Conservation (phyloP, 1,284 basidiomycete genomes). For the Leccinum holopus region DNA sequence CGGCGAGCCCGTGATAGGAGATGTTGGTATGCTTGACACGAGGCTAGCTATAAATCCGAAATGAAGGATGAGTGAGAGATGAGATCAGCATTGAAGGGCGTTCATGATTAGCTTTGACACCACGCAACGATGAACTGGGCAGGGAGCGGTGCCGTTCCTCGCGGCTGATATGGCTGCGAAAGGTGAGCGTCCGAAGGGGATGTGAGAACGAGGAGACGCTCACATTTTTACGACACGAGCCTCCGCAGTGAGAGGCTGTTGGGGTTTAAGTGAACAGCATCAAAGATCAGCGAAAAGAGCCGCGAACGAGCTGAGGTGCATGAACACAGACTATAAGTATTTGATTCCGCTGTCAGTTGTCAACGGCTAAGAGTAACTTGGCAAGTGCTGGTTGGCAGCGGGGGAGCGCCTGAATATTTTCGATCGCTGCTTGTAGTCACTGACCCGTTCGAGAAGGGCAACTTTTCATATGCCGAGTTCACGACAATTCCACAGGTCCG, state of each 20-base stretch:
- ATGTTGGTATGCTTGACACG: constrained; percentile 30
- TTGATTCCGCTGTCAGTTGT: constrained; percentile 34
- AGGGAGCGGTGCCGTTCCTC: constrained; percentile 30
- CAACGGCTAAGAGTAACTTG: constrained; percentile 17
- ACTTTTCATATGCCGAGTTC: neutral
- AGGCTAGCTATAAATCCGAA: constrained; percentile 38
- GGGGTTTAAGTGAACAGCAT: constrained; percentile 24
- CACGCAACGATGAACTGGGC: constrained; percentile 28
- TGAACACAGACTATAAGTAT: constrained; percentile 18
- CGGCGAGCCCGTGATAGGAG: constrained; percentile 33
- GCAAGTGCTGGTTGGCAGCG: constrained; percentile 10
- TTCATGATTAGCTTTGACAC: constrained; percentile 36
- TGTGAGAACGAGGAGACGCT: constrained; percentile 17
- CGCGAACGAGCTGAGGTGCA: constrained; percentile 3
- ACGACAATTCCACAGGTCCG: neutral
- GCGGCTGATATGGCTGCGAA: constrained; percentile 22
- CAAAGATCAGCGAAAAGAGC: constrained; percentile 22
- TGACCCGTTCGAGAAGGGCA: constrained; percentile 1
- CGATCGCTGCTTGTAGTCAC: constrained; percentile 11
- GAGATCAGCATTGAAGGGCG: constrained; percentile 34
- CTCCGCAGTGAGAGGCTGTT: constrained; percentile 6
- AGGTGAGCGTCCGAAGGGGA: constrained; percentile 3
- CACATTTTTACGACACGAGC: constrained; percentile 23
- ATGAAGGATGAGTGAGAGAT: constrained; percentile 36
- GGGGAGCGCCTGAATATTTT: constrained; percentile 2